phyloP scores from a whole-genome alignment of 441 rosid species.

The Dalechampia spathulata region DNA sequence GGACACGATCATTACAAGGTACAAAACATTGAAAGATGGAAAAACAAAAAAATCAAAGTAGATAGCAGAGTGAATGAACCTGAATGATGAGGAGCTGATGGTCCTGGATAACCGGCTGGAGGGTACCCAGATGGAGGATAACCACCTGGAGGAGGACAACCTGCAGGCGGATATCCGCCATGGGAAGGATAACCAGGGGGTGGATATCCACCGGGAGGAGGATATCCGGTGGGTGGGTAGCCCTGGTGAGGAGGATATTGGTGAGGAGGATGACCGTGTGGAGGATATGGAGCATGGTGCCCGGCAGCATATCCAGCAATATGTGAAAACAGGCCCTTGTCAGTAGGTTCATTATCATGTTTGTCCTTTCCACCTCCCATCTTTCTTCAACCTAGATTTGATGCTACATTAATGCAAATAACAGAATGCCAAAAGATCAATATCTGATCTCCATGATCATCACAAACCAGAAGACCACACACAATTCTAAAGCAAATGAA shows the following conservation, averaged over 20 bases:
- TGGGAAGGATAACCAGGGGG: conserved; percentile 2
- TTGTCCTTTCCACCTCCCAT: conserved; percentile 55
- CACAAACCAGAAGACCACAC: no score
- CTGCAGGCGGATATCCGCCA: conserved; percentile 10
- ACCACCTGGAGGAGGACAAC: conserved; percentile 29
- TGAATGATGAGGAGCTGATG: conserved; percentile 39
- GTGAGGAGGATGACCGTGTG: conserved; percentile 41
- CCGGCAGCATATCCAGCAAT: conserved; percentile 53
- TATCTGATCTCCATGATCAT: no score
- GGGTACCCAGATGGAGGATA: conserved; percentile 9
- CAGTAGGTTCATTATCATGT: conserved; percentile 31
- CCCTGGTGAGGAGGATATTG: conserved; percentile 35
- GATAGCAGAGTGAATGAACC: conserved; percentile 20
- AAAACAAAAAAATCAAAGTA: not conserved
- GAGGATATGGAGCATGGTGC: conserved; percentile 30
- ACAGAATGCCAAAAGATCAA: no score
- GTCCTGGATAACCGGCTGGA: conserved; percentile 35
- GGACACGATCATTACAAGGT: not conserved
- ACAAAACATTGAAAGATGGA: not conserved
- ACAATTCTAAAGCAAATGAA: no score
- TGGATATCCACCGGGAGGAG: conserved; percentile 32
- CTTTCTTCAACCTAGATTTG: no score
- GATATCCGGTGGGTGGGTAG: conserved; percentile 30
- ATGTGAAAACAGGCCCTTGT: conserved; percentile 58
- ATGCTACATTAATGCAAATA: no score